Conservation (phyloP, 2,329 filamentous ascomycete genomes). For the Mariannaea elegans region DNA sequence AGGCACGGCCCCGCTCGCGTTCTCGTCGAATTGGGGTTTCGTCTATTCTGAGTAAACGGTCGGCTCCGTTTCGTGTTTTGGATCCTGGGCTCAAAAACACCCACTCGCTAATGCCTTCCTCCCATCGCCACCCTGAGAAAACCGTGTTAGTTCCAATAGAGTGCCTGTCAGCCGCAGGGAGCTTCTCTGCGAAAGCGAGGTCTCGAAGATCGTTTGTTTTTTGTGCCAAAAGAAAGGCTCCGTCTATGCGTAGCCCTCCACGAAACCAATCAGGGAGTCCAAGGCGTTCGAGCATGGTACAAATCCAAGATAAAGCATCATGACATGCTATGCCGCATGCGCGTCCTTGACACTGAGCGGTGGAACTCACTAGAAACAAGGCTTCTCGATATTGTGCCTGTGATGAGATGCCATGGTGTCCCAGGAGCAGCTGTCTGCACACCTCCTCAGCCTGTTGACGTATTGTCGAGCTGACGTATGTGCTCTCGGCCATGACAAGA, state of each 20-base stretch:
- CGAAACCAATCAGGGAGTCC: slow-evolving; percentile 45
- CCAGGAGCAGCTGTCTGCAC: slow-evolving; percentile 30
- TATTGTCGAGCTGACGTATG: slow-evolving; percentile 22
- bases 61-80: slow-evolving; percentile 19
- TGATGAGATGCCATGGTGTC: slow-evolving; percentile 20
- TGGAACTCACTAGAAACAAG: slow-evolving; percentile 52
- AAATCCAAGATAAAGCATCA: slow-evolving; percentile 51
- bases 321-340: slow-evolving; percentile 49
- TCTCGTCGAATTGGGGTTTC: slow-evolving; percentile 19
- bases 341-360: slow-evolving; percentile 59
- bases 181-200: slow-evolving; percentile 61
- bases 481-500: slow-evolving; percentile 32
- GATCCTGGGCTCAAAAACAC: slow-evolving; percentile 36
- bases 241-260: slow-evolving; percentile 53
- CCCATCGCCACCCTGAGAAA: slow-evolving; percentile 51
- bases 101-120: slow-evolving; percentile 54
- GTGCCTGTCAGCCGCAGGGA: slow-evolving; percentile 36
- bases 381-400: slow-evolving; percentile 41
- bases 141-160: slow-evolving; percentile 29
- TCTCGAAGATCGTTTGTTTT: slow-evolving; percentile 62
- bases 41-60: slow-evolving; percentile 6
- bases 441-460: slow-evolving; percentile 33
- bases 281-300: slow-evolving; percentile 49
- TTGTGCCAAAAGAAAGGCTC: slow-evolving; percentile 61
- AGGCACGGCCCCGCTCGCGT: background rate